Evolutionary conservation across 108 stramenopile genomes (phyloP), one percentile per base, ranked within the genome.

Genomic region (Pseudonitzschia multistriata): DNA sequence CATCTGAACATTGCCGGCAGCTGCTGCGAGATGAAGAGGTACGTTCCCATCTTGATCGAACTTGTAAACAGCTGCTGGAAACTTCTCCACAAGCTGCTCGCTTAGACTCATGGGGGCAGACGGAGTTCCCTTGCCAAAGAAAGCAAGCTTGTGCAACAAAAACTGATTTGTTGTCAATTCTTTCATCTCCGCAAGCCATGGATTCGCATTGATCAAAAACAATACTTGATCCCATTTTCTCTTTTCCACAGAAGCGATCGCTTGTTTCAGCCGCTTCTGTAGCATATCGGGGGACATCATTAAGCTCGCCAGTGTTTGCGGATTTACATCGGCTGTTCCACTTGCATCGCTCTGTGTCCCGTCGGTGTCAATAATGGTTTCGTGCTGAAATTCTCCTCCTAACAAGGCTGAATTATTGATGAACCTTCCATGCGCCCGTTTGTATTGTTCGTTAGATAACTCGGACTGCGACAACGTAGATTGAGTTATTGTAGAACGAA

Each of bases 1-100:
- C 93, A 94, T 90, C 21, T 75, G 47, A 27, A 88, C 35, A 74
- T 92, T 91, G 10, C 85, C 85, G 36, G 90, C 80, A 27, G 85
- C 86, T 31, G 87, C 80, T 29, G 90, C 90, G 74, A 91, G 83
- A 62, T 94, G 93, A 31, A 94, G 83, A 22, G 93, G 93, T 24
- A 94, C 76, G 73, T 94, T 91, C 45, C 93, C 93, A 62, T 85
- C 88, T 24, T 82, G 62, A 66, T 94, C 93, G 42, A 94, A 88
- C 70, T 88, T 94, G 63, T 88, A 77, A 4, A 90, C 87, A 35
- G 88, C 85, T 36, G 82, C 66, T 28, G 93, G 83, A 62, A 80
- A 87, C 73, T 83, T 79, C 10, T 77, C 74, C 30, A 94, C 66
- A 37, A 94, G 63, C 35, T 72, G 77, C 52, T 59, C 66, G 39